Evolutionary conservation across 768 basidiomycete species (phyloP), one percentile per base, ranked within the genome.

Genomic region (Multifurca ochricompacta): DNA sequence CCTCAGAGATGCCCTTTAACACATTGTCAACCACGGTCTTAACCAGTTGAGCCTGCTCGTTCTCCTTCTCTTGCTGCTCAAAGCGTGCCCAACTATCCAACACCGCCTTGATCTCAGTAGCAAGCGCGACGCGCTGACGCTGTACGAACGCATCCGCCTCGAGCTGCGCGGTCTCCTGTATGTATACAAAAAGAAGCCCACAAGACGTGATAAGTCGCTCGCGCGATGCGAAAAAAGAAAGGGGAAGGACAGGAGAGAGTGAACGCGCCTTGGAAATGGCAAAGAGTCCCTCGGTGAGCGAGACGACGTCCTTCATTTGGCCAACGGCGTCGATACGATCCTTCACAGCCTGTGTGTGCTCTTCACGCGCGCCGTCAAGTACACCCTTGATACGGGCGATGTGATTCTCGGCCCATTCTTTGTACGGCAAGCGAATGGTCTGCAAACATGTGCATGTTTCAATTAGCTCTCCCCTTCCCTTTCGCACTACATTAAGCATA

Each of bases 11-110:
- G 64, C 76, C 77, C 67, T 83, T 82, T 67, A 90, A 77, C 59
- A 97, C 95, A 69, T 89, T 91, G 54, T 83, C 81, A 64, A 96
- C 88, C 68, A 99, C 87, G 48, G 76, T 73, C 78, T 86, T 83
- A 60, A 92, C 86, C 53, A 99, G 83, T 47, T 91, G 88, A 30
- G 83, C 78, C 79, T 99, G 96, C 75, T 99, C 92, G 66, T 80
- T 87, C 77, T 99, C 94, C 77, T 96, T 92, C 67, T 82, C 77
- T 69, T 94, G 91, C 68, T 96, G 94, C 77, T 98, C 95, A 72
- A 84, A 93, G 68, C 96, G 88, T 53, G 93, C 95, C 94, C 94
- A 96, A 69, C 88, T 90, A 77, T 98, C 96, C 53, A 99, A 82
- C 36, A 98, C 94, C 28, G 85, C 64, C 74, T 97, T 98, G 66